Percentiles rank a stretch among this genome's conserved stretches.
These are phyloP conservation scores for Alternaria ethzedia DNA, from an alignment of 2,329 filamentous ascomycete genomes.

Conservation along the genomic window DNA sequence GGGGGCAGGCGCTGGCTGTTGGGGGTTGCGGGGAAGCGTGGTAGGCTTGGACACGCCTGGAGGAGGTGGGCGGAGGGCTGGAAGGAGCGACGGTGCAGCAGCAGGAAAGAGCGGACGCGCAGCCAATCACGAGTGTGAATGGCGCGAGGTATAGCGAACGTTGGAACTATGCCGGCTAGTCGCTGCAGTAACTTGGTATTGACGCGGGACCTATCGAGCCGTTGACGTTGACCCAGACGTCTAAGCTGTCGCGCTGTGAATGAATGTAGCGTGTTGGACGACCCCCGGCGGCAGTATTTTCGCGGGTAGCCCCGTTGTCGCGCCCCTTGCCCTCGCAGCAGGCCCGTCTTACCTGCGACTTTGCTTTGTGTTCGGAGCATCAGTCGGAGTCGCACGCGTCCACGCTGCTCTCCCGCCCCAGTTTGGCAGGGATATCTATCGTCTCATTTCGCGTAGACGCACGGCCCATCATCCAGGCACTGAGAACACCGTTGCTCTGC, in stretches of 20 bases:
- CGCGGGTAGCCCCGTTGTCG: background rate
- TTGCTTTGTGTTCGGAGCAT: slow-evolving; percentile 1
- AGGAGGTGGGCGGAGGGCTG: slow-evolving; percentile 11
- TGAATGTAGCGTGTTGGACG: background rate
- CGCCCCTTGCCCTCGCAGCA: slow-evolving; percentile 1
- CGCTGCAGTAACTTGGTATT: slow-evolving; percentile 15
- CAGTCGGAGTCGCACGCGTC: background rate
- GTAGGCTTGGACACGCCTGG: background rate
- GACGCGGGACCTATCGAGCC: slow-evolving; percentile 8
- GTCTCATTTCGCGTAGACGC: slow-evolving; percentile 15
- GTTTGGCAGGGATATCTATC: slow-evolving; percentile 2
- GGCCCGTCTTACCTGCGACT: background rate
- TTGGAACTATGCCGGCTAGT: slow-evolving; percentile 12
- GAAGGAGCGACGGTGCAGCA: slow-evolving; percentile 7
- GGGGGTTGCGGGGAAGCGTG: slow-evolving; percentile 23
- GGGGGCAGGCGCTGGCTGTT: slow-evolving; percentile 12
- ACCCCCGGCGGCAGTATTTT: background rate
- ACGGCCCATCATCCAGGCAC: slow-evolving; percentile 8
- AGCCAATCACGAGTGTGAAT: slow-evolving; percentile 21
- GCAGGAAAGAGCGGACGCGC: slow-evolving; percentile 8
- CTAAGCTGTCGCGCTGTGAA: background rate
- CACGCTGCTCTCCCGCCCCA: background rate
- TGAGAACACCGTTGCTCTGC: background rate
- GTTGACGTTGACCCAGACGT: background rate
- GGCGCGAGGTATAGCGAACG: slow-evolving; percentile 15